Conservation (phyloP, 805 yeast genomes). For the Cyberlindnera euphorbiiphila region DNA sequence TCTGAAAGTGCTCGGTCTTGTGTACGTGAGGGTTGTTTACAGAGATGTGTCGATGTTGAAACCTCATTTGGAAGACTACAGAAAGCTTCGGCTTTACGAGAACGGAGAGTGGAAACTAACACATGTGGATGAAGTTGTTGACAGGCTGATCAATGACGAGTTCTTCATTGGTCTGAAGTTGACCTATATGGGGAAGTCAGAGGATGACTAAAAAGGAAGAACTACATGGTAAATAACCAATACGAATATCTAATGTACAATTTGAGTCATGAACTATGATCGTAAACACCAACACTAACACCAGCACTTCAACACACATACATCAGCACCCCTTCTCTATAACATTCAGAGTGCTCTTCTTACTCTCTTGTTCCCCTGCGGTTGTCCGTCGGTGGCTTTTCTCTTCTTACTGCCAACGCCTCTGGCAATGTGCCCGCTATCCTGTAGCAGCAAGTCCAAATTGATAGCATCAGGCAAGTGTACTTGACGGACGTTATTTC, state of each 20-base stretch:
- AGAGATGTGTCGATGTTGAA: slow-evolving; percentile 38
- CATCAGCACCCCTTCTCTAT: not conserved
- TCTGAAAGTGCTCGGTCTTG: slow-evolving; percentile 60
- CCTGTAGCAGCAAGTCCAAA: slow-evolving; percentile 58
- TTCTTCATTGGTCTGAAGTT: slow-evolving; percentile 71
- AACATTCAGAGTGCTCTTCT: slow-evolving; percentile 28
- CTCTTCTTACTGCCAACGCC: slow-evolving; percentile 18
- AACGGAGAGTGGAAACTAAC: slow-evolving; percentile 38
- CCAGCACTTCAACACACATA: not conserved
- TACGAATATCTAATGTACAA: slow-evolving; percentile 13
- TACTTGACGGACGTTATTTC: slow-evolving; percentile 81
- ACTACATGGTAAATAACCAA: no score
- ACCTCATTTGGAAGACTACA: slow-evolving; percentile 56
- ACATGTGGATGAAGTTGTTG: slow-evolving; percentile 74
- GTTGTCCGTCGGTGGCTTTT: slow-evolving; percentile 17
- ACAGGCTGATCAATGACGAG: slow-evolving; percentile 49
- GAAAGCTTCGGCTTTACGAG: slow-evolving; percentile 56
- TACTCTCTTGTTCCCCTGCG: slow-evolving; percentile 28
- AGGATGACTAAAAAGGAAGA: no score
- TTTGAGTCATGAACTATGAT: slow-evolving; percentile 10
- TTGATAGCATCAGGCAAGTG: slow-evolving; percentile 84
- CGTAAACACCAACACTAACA: slow-evolving; percentile 7
- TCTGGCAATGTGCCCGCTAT: slow-evolving; percentile 22
- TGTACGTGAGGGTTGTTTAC: slow-evolving; percentile 50
- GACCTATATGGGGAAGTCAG: slow-evolving; percentile 44